Base-by-base conservation (phyloP, 73 alveolate genomes). In the Effrenium voratum region DNA sequence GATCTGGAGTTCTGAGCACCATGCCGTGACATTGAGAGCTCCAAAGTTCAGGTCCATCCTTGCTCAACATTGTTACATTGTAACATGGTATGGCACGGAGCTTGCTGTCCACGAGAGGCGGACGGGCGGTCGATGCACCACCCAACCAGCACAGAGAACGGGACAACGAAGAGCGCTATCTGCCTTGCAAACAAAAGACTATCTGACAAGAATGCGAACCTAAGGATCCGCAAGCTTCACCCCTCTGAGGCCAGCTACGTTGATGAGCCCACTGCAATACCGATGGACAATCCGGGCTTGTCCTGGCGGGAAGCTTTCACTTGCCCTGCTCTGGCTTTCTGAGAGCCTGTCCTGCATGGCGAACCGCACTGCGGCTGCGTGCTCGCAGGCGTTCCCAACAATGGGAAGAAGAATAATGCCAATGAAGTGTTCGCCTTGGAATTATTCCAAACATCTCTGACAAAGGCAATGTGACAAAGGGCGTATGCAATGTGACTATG, bases 31-130 rank as follows among this genome's bases (percentile, higher is more conserved):
- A 36, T 91, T 91, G 98, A 91, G 98, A 44, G 98, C 98, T 34
- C 98, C 98, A 73, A 91, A 91, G 98, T 91, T 91, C 60, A 91
- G 76, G 60, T 91, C 98, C 98, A 91, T 91, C 95, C 95, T 87
- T 36, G 34, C 34, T n/a, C n/a, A n/a, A n/a, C n/a, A n/a, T n/a
- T n/a, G n/a, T n/a, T n/a, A n/a, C n/a, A n/a, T n/a, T n/a, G n/a
- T n/a, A 12, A 52, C 63, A 52, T 52, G 26, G 63, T 52, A 12
- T 52, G 8, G 63, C 63, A 12, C 19, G 63, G n/a, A n/a, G n/a
- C n/a, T n/a, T n/a, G n/a, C n/a, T 5, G 24, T n/a, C n/a, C 34
- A 15, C 34, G 55, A 40, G 84, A 26, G 13, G 87, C 44, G 6
- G 38, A 34, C 90, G 98, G 98, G 40, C 59, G 70, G 90, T 73